Evolutionary conservation across 225 moss, liverwort and hornwort species (phyloP).

Genomic region (Polytrichum commune): DNA sequence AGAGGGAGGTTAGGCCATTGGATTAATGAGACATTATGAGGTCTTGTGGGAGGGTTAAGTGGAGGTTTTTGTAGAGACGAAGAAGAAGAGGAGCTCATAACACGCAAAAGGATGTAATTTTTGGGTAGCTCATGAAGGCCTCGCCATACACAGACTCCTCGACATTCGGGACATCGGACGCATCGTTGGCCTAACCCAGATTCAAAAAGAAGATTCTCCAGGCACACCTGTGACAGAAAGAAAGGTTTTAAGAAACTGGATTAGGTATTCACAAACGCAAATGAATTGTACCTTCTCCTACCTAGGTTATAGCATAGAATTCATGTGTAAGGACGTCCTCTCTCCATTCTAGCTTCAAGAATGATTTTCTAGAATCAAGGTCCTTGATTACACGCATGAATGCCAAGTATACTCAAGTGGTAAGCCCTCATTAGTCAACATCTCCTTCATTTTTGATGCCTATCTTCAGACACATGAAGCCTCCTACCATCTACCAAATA

Average conservation of each 20-base stretch:
- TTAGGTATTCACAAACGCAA: not conserved
- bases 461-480: no score
- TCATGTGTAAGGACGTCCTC: no score
- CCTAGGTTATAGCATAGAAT: no score
- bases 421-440: no score
- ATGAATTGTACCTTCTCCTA: no score
- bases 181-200: slow-evolving; percentile 44
- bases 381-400: no score
- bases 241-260: not conserved
- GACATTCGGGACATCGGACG: slow-evolving; percentile 63
- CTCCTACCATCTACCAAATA: no score
- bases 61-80: slow-evolving; percentile 20
- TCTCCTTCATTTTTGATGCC: no score
- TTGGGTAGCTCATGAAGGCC: slow-evolving; percentile 59
- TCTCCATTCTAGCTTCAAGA: no score
- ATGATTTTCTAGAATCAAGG: no score
- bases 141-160: slow-evolving; percentile 52
- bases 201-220: slow-evolving; percentile 55
- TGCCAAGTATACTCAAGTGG: no score
- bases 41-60: slow-evolving; percentile 13
- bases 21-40: not conserved
- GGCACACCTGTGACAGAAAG: slow-evolving; percentile 27
- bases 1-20: slow-evolving; percentile 24
- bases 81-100: slow-evolving; percentile 42
- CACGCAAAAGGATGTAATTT: slow-evolving; percentile 59